Base-by-base conservation (phyloP, 805 yeast species). In the Saccharomycopsis sp. region DNA sequence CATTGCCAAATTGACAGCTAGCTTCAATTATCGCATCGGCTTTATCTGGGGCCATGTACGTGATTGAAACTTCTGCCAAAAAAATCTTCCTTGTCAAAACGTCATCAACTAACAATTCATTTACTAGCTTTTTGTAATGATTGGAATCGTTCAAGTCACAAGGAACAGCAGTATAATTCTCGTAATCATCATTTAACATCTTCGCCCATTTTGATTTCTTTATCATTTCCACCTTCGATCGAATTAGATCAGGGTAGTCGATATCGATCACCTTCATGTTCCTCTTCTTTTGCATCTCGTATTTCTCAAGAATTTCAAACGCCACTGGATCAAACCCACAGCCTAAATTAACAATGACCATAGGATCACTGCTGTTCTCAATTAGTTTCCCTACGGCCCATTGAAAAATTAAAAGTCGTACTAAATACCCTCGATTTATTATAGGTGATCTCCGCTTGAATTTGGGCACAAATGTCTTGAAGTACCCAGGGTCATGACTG, bases 381-480 rank as follows among this genome's bases (percentile, higher is more conserved):
- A 72, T 58, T n/a, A 84, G 75, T 21, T 69, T 61, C 22, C 66
- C 61, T 11, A 84, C 65, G 32, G 75, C 61, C 34, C 67, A 66
- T 49, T 75, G 70, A 40, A 85, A 79, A 2, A 85, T 76, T 53
- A 80, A 78, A 77, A 85, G 78, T 47, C 95, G 66, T 8, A 82
- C 65, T 89, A 93, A 85, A 60, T 85, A 85, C 0, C 94, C 94
- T 53, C 94, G 64, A 55, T 85, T 85, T 31, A 85, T 83, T 3
- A 84, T 79, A 0, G 95, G 94, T 0, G 90, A 79, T 38, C 95
- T 64, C 58, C 89, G 66, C 41, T 76, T 77, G 1, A 76, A 70
- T 48, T 76, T 78, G 26, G 71, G 70, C 2, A 85, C 94, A 62
- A 85, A 85, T 52, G 70, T 67, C 45, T 76, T 70, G 56, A 85